phyloP scores from a whole-genome alignment of 2,329 filamentous ascomycete species.

The Xylaria sp. region DNA sequence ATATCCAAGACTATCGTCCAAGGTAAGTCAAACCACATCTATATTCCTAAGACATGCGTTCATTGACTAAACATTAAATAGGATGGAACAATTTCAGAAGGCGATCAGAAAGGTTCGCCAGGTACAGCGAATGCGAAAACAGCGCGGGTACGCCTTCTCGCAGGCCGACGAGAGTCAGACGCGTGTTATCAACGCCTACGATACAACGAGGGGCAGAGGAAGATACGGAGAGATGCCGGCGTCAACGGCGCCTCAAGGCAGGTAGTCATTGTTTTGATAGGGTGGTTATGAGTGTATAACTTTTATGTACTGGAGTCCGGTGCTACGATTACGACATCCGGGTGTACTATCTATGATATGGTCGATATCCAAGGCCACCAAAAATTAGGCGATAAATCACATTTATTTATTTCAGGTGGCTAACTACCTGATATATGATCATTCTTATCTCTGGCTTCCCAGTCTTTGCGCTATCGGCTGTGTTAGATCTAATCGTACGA shows the following conservation, averaged over 20 bases:
- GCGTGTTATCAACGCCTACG: conserved; percentile 94
- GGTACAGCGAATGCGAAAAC: conserved; percentile 98
- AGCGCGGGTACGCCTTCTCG: conserved; percentile 97
- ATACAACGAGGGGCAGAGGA: conserved; percentile 91
- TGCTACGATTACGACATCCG: conserved; percentile 35
- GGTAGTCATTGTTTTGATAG: conserved; percentile 37
- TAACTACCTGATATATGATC: not conserved
- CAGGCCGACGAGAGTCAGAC: conserved; percentile 97
- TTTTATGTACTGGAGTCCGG: conserved; percentile 38
- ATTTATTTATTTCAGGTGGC: conserved; percentile 22
- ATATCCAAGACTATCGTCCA: conserved; percentile 97
- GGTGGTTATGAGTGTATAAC: conserved; percentile 27
- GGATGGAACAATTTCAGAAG: conserved; percentile 99
- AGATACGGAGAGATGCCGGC: conserved; percentile 92
- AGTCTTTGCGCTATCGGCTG: not conserved
- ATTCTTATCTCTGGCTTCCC: not conserved
- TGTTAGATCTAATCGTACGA: not conserved
- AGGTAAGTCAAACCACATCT: conserved; percentile 66
- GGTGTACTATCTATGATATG: conserved; percentile 34
- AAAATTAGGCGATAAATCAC: conserved; percentile 34
- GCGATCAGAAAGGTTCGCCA: conserved; percentile 98
- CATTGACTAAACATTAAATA: conserved; percentile 51
- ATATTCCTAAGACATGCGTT: conserved; percentile 21
- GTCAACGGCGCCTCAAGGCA: conserved; percentile 42
- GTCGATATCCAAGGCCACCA: conserved; percentile 20